These are phyloP conservation scores for Drechslerella stenobrocha DNA, from an alignment of 2,329 filamentous ascomycete genomes.

Conservation along the genomic window DNA sequence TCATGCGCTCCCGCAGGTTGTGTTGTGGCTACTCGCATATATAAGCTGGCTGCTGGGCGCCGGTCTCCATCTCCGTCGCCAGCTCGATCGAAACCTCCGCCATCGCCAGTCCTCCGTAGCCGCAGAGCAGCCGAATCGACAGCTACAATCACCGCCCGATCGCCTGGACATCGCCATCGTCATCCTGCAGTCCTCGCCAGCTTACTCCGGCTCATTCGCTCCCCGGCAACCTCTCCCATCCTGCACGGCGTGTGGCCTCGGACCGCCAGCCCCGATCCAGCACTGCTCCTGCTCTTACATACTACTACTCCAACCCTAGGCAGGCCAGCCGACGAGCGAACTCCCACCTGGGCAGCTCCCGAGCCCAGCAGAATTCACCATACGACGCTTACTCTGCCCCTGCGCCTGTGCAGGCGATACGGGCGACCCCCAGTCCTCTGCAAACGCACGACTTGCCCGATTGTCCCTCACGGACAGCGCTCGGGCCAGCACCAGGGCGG, in stretches of 20 bases:
- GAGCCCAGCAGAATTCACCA: conserved; percentile 28
- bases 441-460: conserved; percentile 44
- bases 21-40: not conserved
- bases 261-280: too few relatives aligned
- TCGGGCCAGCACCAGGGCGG: not conserved
- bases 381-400: conserved; percentile 42
- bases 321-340: conserved; percentile 3
- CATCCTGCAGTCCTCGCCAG: too few relatives aligned
- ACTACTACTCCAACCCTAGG: not conserved
- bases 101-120: not conserved
- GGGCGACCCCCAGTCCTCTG: conserved; percentile 41
- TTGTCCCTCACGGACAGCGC: conserved; percentile 24
- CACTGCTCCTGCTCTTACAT: too few relatives aligned
- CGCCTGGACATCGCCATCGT: too few relatives aligned
- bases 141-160: too few relatives aligned
- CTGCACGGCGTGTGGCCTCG: too few relatives aligned
- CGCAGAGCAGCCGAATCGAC: too few relatives aligned
- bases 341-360: conserved; percentile 41
- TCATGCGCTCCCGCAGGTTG: not conserved
- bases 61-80: not conserved
- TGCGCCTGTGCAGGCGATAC: conserved; percentile 46
- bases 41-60: not conserved
- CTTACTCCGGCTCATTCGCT: too few relatives aligned
- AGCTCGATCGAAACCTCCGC: not conserved
- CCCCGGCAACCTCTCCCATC: not conserved